These are phyloP conservation scores for Ampelocalamus luodianensis DNA, from an alignment of 176 grass and related monocot species.

Conservation along the genomic window DNA sequence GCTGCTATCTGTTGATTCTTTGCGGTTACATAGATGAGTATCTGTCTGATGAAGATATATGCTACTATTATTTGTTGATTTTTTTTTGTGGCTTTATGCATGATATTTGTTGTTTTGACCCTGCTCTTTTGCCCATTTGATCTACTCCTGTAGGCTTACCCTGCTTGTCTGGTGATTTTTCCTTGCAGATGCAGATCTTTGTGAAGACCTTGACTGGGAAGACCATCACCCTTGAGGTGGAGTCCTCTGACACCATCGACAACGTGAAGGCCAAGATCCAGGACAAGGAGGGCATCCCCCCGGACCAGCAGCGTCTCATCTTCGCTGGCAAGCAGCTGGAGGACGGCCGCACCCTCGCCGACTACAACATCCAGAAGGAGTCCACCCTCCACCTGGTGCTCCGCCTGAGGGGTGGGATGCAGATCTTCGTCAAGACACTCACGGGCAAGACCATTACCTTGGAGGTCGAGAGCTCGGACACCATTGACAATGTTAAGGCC, in stretches of 20 bases:
- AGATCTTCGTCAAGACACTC: slow-evolving; percentile 60
- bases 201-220: slow-evolving; percentile 63
- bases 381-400: slow-evolving; percentile 53
- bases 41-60: not conserved
- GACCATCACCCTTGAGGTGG: slow-evolving; percentile 62
- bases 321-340: slow-evolving; percentile 68
- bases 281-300: slow-evolving; percentile 75
- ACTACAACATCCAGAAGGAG: slow-evolving; percentile 83
- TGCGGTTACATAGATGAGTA: not conserved
- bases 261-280: slow-evolving; percentile 55
- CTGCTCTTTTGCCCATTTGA: too few relatives aligned
- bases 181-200: slow-evolving; percentile 64
- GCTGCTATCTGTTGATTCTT: not conserved
- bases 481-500: slow-evolving; percentile 61
- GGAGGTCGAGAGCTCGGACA: slow-evolving; percentile 61
- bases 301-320: slow-evolving; percentile 69
- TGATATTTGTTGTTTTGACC: not conserved
- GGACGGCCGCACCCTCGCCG: slow-evolving; percentile 64
- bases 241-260: slow-evolving; percentile 50
- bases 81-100: not conserved
- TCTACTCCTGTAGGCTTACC: not conserved
- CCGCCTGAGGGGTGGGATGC: slow-evolving; percentile 59
- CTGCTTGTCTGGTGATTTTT: not conserved
- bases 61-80: not conserved
- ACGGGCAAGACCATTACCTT: slow-evolving; percentile 72